Conservation (phyloP, 192 early-diverging fungal genomes). For the Backusella macrospora region DNA sequence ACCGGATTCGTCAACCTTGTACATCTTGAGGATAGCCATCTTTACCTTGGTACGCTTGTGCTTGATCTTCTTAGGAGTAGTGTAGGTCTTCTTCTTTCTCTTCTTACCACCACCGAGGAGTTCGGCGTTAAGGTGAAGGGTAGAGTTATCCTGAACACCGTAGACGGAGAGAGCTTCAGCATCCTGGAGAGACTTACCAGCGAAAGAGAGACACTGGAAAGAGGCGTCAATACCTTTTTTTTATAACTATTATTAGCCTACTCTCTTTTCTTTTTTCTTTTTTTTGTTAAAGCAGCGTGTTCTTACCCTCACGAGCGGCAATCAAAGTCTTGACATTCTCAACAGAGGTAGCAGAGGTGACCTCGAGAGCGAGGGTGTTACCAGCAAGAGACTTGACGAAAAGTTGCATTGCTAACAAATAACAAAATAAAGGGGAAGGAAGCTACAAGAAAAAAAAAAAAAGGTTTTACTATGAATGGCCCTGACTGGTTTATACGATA, state of each 20-base stretch:
- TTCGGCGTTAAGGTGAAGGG: conserved; percentile 73
- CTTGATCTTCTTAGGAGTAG: conserved; percentile 99
- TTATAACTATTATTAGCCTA: neutral
- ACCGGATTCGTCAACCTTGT: conserved; percentile 97
- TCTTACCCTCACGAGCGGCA: conserved; percentile 54
- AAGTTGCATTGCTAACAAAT: conserved; percentile 56
- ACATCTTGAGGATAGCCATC: conserved; percentile 98
- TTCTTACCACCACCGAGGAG: conserved; percentile 93
- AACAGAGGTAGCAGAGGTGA: conserved; percentile 52
- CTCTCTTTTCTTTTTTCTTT: neutral
- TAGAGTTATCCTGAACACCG: conserved; percentile 71
- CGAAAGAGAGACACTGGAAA: conserved; percentile 60
- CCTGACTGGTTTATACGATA: neutral
- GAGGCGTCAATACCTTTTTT: conserved; percentile 58
- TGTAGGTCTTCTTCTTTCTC: conserved; percentile 99
- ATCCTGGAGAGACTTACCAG: conserved; percentile 53
- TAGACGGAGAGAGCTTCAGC: conserved; percentile 51
- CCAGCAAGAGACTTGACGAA: conserved; percentile 70
- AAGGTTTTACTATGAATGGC: neutral
- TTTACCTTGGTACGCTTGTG: conserved; percentile 99
- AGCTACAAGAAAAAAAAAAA: conserved; percentile 7
- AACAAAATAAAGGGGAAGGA: conserved; percentile 46
- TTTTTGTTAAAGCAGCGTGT: conserved; percentile 18
- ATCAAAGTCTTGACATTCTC: conserved; percentile 61
- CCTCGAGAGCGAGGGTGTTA: conserved; percentile 66